These are phyloP conservation scores for Trypanosoma cruzi DNA, from an alignment of 208 protist species.

Conservation along the genomic window DNA sequence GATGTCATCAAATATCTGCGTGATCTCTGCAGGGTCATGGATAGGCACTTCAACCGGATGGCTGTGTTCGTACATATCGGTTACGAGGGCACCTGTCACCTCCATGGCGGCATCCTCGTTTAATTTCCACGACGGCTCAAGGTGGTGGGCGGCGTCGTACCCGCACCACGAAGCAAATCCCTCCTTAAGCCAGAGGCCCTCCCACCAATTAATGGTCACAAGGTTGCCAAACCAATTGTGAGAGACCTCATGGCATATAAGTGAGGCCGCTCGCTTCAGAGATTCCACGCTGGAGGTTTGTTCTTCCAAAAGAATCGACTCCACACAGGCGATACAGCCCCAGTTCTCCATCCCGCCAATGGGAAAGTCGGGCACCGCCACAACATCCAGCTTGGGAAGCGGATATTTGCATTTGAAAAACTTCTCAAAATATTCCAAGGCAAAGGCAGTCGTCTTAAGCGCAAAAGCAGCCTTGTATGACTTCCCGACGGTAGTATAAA, in stretches of 20 bases:
- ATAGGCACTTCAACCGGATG: conserved; percentile 98
- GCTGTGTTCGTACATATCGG: conserved; percentile 92
- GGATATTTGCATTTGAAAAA: conserved; percentile 94
- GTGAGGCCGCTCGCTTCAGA: conserved; percentile 83
- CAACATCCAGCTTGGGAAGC: conserved; percentile 97
- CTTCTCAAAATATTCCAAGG: conserved; percentile 84
- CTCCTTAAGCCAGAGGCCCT: conserved; percentile 99
- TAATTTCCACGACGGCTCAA: conserved; percentile 89
- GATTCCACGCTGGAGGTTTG: conserved; percentile 48
- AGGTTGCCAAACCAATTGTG: conserved; percentile 99
- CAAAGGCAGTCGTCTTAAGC: conserved; percentile 71
- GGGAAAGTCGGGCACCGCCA: conserved; percentile 96
- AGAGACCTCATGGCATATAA: conserved; percentile 97
- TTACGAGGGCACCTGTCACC: conserved; percentile 70
- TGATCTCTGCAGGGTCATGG: conserved; percentile 89
- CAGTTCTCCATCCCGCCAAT: conserved; percentile 98
- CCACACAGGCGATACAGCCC: conserved; percentile 95
- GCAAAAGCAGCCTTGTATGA: conserved; percentile 68
- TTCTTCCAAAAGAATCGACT: conserved; percentile 86
- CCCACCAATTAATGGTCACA: conserved; percentile 99
- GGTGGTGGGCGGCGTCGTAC: conserved; percentile 71
- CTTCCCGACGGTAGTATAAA: conserved; percentile 84
- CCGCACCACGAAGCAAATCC: conserved; percentile 98
- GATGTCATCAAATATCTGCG: conserved; percentile 98
- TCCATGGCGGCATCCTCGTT: conserved; percentile 80